Evolutionary conservation across 1,139 yeast genomes (phyloP), one percentile per base, ranked within the genome.

Genomic region (Debaryomyces robertsiae): DNA sequence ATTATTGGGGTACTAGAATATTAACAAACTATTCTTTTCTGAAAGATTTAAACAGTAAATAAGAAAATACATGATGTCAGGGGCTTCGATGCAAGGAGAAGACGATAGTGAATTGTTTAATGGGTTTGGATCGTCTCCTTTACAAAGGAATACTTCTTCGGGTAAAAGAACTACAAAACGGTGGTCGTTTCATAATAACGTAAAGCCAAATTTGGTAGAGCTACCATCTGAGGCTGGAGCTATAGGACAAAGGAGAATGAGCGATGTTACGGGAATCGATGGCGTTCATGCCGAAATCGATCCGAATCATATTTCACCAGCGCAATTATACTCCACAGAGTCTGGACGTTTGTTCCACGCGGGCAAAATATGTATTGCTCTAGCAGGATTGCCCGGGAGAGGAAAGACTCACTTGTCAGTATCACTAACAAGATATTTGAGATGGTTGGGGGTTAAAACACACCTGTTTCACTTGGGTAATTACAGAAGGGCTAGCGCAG

Each of bases 321-420:
- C 95, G 0, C 98, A 91, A 63, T 70, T 90, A 40, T 91, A 91
- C 58, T 82, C 94, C 10, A 91, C 97, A 0, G 96, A 89, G 48
- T 81, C 90, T 0, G 97, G 97, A 0, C 75, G 89, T 46, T 71
- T 94, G 54, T 93, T 88, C 67, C 98, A 93, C 56, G 98, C 98
- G 3, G 98, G 98, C 3, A 88, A 90, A 57, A 83, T 93, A 40
- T 82, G 95, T 56, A 84, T 93, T 44, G 89, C 86, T 9, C 73
- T 93, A 51, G 95, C 89, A 5, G 99, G 99, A 0, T 73, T 91
- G 46, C 98, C 99, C 1, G 98, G 97, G 1, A 76, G 98, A 41
- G 98, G 98, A 5, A 93, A 93, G 60, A 93, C 98, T 1, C 93
- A 91, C 59, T 75, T 91, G 44, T 85, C 96, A 6, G 98, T 91